Evolutionary conservation across 495 filamentous ascomycete species (phyloP), one percentile per base, ranked within the genome.

Genomic region (Achaetomiella virescens): DNA sequence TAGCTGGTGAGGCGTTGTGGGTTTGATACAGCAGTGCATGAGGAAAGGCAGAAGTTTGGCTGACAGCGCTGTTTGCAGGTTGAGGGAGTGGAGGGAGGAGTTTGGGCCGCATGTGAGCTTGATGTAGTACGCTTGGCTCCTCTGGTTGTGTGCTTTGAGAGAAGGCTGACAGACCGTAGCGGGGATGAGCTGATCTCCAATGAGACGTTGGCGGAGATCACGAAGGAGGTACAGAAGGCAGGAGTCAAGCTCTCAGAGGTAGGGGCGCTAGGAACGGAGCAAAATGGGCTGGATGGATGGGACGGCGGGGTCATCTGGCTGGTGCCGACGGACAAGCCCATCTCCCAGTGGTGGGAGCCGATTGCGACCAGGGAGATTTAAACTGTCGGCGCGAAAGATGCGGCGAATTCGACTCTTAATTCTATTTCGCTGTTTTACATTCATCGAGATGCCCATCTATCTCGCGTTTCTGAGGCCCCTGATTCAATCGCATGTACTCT

Each of bases 71-170:
- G 18, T 31, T 9, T 24, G 2, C 6, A 55, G 53, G 54, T 33
- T 68, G 47, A 44, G 43, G n/a, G 25, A 38, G 42, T 70, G 67
- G 67, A 15, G 47, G 22, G 15, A 25, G 43, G 61, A 27, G 20
- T 70, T 52, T 56, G 66, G 60, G 29, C 63, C 65, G 38, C 67
- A 70, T 54, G 48, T 70, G 27, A 68, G 65, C 52, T 48, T 70
- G 57, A 60, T 66, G 46, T 70, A 70, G 67, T 70, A 51, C 58
- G 67, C 66, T 9, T 18, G 43, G 7, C 21, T 17, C 45, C 31
- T 42, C 43, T 29, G n/a, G 21, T 1, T 35, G 25, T 14, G 35
- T 21, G 5, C 31, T 6, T 21, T 9, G 48, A 9, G 7, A 25
- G 14, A 2, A n/a, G 43, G 31, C 58, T 43, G 25, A 61, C 18